Evolutionary conservation across 768 basidiomycete genomes (phyloP), one percentile per base, ranked within the genome.

Genomic region (Candolleomyces aberdarensis): DNA sequence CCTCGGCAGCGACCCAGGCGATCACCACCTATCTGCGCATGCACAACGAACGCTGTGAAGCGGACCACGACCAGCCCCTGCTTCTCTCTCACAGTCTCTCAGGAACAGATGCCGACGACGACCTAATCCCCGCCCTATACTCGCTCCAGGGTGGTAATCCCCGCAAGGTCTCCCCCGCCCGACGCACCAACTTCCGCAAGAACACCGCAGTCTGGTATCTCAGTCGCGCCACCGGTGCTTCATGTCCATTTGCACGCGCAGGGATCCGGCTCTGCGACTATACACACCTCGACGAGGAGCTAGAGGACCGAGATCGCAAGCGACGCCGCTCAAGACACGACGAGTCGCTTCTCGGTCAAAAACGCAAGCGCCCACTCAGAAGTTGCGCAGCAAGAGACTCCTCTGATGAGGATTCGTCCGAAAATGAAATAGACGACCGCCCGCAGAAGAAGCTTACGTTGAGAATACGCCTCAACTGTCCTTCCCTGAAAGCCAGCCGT

Each of bases 141-240:
- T 91, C 89, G 2, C 85, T 81, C 55, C 78, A 82, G 15, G 89
- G 89, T 64, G 90, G 89, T 52, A 87, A 88, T 65, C 79, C 83
- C 64, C 74, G 74, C 57, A 72, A 76, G 14, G 69, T 75, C 56
- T 69, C 67, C 49, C 69, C 71, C 17, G 78, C 75, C 58, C 78
- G 87, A 39, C 64, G 80, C 43, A 91, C 90, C 19, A 90, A 89
- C 71, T 92, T 91, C 68, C 80, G 90, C 59, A 82, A 86, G 40
- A 91, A 91, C 32, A 92, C 90, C 48, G 83, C 84, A 67, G 89
- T 92, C 15, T 92, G 89, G 89, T 92, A 91, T 71, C 79, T 92
- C 61, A 86, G 85, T 69, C 83, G 84, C 65, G 88, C 87, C 17
- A 85, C 89, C 9, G 91, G 91, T 54, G 82, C 85, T 6, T 84